phyloP scores from a whole-genome alignment of 108 stramenopile genomes.

The Fragilaria radians region DNA sequence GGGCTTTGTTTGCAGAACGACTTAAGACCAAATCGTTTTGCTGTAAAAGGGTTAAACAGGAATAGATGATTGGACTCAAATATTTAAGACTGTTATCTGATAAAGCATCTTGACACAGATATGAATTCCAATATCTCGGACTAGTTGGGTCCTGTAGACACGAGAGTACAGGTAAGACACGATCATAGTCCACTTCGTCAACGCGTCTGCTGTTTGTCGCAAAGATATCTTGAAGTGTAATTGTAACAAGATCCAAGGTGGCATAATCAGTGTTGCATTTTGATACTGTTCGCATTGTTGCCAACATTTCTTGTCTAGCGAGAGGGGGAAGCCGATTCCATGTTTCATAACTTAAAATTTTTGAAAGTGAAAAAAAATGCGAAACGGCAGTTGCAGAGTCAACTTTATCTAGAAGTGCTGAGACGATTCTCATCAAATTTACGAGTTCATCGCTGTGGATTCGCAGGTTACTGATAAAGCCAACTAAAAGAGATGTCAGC shows the following conservation, averaged over 20 bases:
- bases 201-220: constrained; percentile 52
- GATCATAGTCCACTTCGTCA: constrained; percentile 74
- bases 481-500: constrained; percentile 55
- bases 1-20: constrained; percentile 54
- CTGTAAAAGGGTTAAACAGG: constrained; percentile 65
- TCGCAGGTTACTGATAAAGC: constrained; percentile 47
- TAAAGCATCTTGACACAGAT: not conserved
- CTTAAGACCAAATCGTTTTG: constrained; percentile 70
- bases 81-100: constrained; percentile 22
- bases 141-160: constrained; percentile 22
- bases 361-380: constrained; percentile 33
- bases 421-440: constrained; percentile 63
- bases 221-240: constrained; percentile 22
- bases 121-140: not conserved
- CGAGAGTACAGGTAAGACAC: constrained; percentile 62
- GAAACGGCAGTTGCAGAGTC: constrained; percentile 24
- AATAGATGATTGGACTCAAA: constrained; percentile 53
- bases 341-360: constrained; percentile 35
- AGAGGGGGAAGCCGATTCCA: not conserved
- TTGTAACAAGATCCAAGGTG: not conserved
- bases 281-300: not conserved
- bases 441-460: constrained; percentile 30
- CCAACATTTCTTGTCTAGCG: not conserved
- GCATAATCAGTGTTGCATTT: not conserved
- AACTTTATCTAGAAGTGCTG: constrained; percentile 39